Evolutionary conservation across 805 yeast genomes (phyloP), one percentile per base, ranked within the genome.

Genomic region (Kockiozyma suomiensis): DNA sequence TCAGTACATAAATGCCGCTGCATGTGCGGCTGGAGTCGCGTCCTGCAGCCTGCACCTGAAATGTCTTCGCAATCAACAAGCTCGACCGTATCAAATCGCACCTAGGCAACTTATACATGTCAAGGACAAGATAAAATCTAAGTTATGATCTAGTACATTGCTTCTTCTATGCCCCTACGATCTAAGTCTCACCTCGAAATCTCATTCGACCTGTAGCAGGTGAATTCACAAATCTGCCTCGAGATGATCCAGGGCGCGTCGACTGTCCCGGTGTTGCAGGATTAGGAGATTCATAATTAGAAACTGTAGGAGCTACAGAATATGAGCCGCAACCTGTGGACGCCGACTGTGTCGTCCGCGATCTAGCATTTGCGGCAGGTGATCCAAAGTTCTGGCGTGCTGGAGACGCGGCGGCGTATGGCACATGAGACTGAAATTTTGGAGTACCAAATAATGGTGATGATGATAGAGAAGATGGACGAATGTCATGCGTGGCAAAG

Each of bases 401-500:
- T 8, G 43, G 49, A 17, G 47, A 19, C 21, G 25, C 23, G 6
- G 50, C 23, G 37, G 23, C 15, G 28, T n/a, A 40, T 12, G 38
- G 32, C 21, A 23, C 19, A 13, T 10, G 38, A 15, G 50, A 28
- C 28, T 47, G 50, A 12, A 35, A 50, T 10, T 25, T 28, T 4
- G 54, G 35, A 8, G 25, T 26, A n/a, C 38, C 46, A 28, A n/a
- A 35, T 8, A 52, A 13, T 7, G 59, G 51, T 12, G 54, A 37
- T 4, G 42, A 25, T 8, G 55, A 32, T 5, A 50, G n/a, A 1
- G 56, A 25, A 17, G 46, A 33, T 1, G 65, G 65, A 2, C 60
- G 68, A 19, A 69, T 67, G 40, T 66, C 68, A 28, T 62, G 60
- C 3, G 61, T 59, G 0, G 51, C 56, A 45, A 64, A 70, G 47